These are phyloP conservation scores for Fragaria nilgerrensis DNA, from an alignment of 306 rosid species.

Conservation along the genomic window DNA sequence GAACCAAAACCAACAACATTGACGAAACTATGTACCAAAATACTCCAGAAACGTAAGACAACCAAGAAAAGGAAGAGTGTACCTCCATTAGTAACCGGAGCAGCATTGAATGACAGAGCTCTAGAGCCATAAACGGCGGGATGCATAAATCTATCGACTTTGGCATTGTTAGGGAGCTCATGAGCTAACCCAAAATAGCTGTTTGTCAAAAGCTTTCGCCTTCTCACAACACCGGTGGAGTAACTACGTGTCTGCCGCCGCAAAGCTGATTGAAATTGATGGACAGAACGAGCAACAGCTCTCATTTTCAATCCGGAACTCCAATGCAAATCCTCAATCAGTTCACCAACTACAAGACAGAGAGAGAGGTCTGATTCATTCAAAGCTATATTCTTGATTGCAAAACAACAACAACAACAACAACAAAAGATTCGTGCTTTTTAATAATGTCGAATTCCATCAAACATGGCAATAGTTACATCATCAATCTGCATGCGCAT, in stretches of 20 bases:
- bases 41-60: background rate
- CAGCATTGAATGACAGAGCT: constrained; percentile 49
- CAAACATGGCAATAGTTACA: background rate
- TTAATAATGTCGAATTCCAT: background rate
- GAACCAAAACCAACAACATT: constrained; percentile 25
- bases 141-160: constrained; percentile 24
- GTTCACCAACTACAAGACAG: background rate
- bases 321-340: constrained; percentile 5
- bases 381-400: background rate
- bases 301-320: constrained; percentile 55
- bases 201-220: constrained; percentile 31
- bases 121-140: constrained; percentile 38
- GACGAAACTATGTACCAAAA: constrained; percentile 1
- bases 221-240: constrained; percentile 30
- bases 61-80: background rate
- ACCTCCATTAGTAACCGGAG: constrained; percentile 61
- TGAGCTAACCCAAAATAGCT: constrained; percentile 33
- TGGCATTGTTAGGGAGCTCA: constrained; percentile 32
- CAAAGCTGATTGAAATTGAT: constrained; percentile 37
- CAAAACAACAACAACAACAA: background rate
- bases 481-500: background rate
- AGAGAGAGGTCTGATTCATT: constrained; percentile 36
- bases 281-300: constrained; percentile 45
- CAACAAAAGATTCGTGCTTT: background rate
- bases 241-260: constrained; percentile 33